These are phyloP conservation scores for Mucor circinelloides DNA, from an alignment of 371 early-diverging fungal species.

Conservation along the genomic window DNA sequence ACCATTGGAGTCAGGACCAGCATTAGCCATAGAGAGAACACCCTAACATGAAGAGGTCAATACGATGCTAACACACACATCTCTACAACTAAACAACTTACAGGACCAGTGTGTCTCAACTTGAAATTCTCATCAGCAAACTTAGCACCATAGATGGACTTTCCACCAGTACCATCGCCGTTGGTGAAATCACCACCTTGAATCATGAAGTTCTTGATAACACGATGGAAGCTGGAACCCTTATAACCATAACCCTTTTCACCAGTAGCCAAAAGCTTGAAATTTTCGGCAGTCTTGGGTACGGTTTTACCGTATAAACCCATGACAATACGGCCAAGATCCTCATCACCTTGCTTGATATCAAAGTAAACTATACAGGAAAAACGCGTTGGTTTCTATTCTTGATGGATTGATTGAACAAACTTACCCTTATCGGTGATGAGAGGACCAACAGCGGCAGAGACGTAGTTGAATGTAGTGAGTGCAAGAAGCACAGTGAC, in stretches of 20 bases:
- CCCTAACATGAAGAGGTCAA: conserved; percentile 50
- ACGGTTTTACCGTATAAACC: conserved; percentile 80
- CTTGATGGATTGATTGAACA: not conserved
- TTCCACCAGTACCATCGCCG: conserved; percentile 94
- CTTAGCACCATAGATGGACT: conserved; percentile 85
- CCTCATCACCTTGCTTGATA: conserved; percentile 80
- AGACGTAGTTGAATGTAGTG: conserved; percentile 40
- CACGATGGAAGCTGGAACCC: conserved; percentile 89
- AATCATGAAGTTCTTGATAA: conserved; percentile 89
- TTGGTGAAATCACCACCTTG: conserved; percentile 84
- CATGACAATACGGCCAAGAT: conserved; percentile 85
- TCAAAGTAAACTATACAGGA: conserved; percentile 80
- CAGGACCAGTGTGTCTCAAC: conserved; percentile 78
- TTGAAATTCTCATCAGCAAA: conserved; percentile 98
- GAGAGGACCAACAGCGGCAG: conserved; percentile 49
- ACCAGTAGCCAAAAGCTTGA: conserved; percentile 82
- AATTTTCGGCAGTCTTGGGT: conserved; percentile 91
- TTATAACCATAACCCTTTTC: conserved; percentile 83
- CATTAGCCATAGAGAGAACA: conserved; percentile 94
- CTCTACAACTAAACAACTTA: conserved; percentile 25
- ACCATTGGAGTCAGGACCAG: conserved; percentile 95
- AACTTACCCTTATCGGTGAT: conserved; percentile 49
- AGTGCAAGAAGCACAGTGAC: conserved; percentile 36
- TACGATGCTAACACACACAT: conserved; percentile 15
- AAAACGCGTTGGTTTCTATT: not conserved